Base-by-base conservation (phyloP, 768 basidiomycete species). In the Rhodocollybia butyracea region DNA sequence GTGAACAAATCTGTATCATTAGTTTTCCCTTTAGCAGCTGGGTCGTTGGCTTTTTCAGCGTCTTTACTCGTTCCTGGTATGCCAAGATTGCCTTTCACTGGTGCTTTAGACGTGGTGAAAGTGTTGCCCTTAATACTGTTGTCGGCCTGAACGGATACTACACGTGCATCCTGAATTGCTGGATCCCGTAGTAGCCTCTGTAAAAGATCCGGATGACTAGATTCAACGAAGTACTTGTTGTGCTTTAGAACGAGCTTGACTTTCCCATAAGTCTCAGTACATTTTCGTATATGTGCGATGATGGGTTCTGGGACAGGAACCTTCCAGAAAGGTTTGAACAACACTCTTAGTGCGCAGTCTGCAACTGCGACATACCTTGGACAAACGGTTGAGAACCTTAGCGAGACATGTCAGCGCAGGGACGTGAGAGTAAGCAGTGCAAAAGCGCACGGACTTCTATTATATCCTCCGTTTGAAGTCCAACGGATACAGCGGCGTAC, bases 401-500 rank as follows among this genome's bases (percentile, higher is more conserved):
- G 38, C 54, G 31, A 42, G 56, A 41, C 31, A 59, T 55, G 6
- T 74, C 58, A 74, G 71, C 57, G 68, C 80, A n/a, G n/a, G n/a
- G n/a, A n/a, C n/a, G 54, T 36, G 50, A 34, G 21, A 39, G 36
- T 43, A 29, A 51, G 55, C 56, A 40, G 60, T 54, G 61, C 57
- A 59, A 60, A 64, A 61, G 61, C 59, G 61, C 53, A 80, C 85
- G 66, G 62, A 98, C 96, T 78, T 95, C 94, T 70, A 98, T 97
- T 63, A 98, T 98, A 69, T 98, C 95, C 63, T 96, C 89, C 8
- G 97, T 98, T 68, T 98, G 93, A 27, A 99, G 76, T 27, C 97
- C 97, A 57, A 99, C 97, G 13, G 96, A 98, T 59, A 99, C 96
- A 47, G 97, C 97, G 57, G 97, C 97, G 70, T 99, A 98, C 15